These are phyloP conservation scores for Quercus engelmannii DNA, from an alignment of 306 rosid genomes.

Conservation along the genomic window DNA sequence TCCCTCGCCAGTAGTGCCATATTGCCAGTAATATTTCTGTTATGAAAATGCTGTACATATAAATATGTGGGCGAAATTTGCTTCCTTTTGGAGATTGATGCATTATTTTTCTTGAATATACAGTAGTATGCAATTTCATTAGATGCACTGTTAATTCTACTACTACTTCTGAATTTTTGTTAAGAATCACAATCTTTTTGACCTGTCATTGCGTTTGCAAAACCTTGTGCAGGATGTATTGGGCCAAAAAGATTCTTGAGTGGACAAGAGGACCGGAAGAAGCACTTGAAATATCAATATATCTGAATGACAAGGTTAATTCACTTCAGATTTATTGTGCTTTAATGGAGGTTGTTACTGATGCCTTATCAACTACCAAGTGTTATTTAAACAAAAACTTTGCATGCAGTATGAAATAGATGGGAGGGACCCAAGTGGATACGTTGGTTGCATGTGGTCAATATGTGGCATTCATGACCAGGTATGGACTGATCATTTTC, in stretches of 20 bases:
- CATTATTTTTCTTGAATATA: background rate
- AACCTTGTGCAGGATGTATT: constrained; percentile 67
- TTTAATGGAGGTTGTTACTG: constrained; percentile 1
- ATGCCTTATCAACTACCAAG: background rate
- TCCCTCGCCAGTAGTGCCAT: background rate
- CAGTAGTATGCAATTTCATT: background rate
- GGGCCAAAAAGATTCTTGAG: constrained; percentile 97
- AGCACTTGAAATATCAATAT: constrained; percentile 77
- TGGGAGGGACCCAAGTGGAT: constrained; percentile 94
- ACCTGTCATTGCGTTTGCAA: background rate
- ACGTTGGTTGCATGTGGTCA: constrained; percentile 97
- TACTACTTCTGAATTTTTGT: background rate
- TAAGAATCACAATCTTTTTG: background rate
- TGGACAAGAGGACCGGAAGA: constrained; percentile 97
- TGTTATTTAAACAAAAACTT: constrained; percentile 1
- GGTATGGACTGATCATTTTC: constrained; percentile 37
- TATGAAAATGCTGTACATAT: background rate
- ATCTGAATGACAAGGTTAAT: constrained; percentile 75
- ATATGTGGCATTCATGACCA: constrained; percentile 94
- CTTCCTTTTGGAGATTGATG: background rate
- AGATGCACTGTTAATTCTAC: background rate
- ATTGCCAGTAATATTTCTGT: background rate
- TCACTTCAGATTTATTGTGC: background rate
- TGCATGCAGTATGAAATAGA: constrained; percentile 77
- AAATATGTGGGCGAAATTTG: background rate